A percentile compares a stretch with the other conserved stretches of the same genome.
Conservation (phyloP, 2,329 filamentous ascomycete species). For the Aplosporella prunicola region DNA sequence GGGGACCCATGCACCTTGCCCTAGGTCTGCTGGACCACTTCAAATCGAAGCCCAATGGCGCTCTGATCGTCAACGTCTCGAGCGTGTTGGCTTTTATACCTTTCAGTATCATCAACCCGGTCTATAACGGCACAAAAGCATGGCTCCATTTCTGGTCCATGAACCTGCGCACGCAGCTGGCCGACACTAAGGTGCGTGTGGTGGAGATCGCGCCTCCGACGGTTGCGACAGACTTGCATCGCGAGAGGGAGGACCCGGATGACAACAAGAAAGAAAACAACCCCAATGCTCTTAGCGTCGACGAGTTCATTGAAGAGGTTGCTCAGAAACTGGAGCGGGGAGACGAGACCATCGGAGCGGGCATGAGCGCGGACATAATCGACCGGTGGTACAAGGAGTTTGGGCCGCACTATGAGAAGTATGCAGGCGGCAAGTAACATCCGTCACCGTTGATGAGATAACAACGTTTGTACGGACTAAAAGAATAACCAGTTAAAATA, state of each 20-base stretch:
- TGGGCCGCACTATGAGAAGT: conserved; percentile 26
- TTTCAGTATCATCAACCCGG: conserved; percentile 45
- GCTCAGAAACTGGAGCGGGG: conserved; percentile 37
- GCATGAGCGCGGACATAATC: conserved; percentile 33
- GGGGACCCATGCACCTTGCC: conserved; percentile 48
- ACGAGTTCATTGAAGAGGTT: conserved; percentile 47
- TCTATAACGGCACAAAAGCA: conserved; percentile 52
- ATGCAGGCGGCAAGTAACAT: conserved; percentile 5
- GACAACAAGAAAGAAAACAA: conserved; percentile 53
- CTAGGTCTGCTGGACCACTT: conserved; percentile 43
- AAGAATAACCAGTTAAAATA: too few relatives aligned
- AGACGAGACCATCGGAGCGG: conserved; percentile 41
- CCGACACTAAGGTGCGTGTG: conserved; percentile 35
- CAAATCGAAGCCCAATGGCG: conserved; percentile 29
- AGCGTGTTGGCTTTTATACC: conserved; percentile 46
- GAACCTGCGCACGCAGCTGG: conserved; percentile 45
- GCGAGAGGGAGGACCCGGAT: conserved; percentile 46
- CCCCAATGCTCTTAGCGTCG: conserved; percentile 35
- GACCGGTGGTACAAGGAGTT: conserved; percentile 37
- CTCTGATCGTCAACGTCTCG: conserved; percentile 46
- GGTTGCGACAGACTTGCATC: conserved; percentile 47
- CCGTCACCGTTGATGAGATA: too few relatives aligned
- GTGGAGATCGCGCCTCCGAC: conserved; percentile 49
- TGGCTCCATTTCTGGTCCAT: conserved; percentile 50
- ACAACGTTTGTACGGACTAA: too few relatives aligned